Evolutionary conservation across 345 rosid species (phyloP), one percentile per base, ranked within the genome.

Genomic region (Murraya paniculata): DNA sequence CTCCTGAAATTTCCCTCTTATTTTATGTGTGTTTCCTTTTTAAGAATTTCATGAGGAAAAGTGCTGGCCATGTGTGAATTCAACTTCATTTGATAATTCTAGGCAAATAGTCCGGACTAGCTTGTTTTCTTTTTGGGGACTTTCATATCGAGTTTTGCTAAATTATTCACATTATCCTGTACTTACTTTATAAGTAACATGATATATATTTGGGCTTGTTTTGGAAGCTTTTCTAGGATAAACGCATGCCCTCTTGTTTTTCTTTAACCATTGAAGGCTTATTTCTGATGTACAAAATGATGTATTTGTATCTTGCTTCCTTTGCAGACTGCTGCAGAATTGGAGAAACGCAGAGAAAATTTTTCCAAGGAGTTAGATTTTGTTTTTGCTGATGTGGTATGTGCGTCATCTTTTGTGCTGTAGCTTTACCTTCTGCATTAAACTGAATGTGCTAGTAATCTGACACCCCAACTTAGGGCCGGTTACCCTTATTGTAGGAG

Each of bases 341-440:
- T 81, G 71, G 92, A 90, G 67, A 48, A 41, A 81, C 90, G 94
- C 27, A 84, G 88, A 81, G 94, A 87, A 56, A 87, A 78, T 0
- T 84, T 89, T 35, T 68, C 64, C 61, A 89, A 90, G 87, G 94
- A 90, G 83, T 83, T 89, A 76, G 94, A 90, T 81, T 87, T 90
- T 86, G 94, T 90, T 74, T 84, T 76, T n/a, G 90, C 91, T 7
- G 92, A 85, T 80, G 92, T 90, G 91, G 94, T 89, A 87, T 56
- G 64, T 70, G 18, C 2, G 2, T 18, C 22, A 21, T 39, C 64
- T 35, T 31, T 11, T 72, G 8, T 57, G 28, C 64, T 22, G 7
- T 8, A 50, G 18, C n/a, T 31, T 27, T 9, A 78, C 8, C 33
- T 39, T 68, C 22, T 38, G 31, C 35, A 16, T 21, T 70, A 25